phyloP scores from a whole-genome alignment of 495 filamentous ascomycete species.

The Lasiosphaeria miniovina region DNA sequence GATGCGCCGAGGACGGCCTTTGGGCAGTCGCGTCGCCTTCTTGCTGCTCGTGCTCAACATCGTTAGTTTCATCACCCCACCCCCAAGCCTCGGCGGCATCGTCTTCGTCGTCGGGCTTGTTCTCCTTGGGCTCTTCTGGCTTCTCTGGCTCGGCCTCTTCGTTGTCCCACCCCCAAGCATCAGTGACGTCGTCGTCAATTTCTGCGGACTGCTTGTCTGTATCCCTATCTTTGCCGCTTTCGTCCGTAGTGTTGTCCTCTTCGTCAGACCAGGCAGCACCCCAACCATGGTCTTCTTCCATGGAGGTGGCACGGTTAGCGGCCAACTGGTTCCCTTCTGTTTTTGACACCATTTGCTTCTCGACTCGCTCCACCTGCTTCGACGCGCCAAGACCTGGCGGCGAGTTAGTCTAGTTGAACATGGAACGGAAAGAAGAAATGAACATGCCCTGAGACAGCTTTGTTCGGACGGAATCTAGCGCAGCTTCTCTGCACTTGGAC shows the following conservation, averaged over 20 bases:
- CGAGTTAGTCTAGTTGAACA: background rate
- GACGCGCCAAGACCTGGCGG: constrained; percentile 50
- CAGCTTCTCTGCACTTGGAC: constrained; percentile 72
- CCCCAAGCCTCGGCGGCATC: constrained; percentile 66
- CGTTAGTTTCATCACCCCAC: constrained; percentile 58
- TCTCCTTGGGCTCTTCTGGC: constrained; percentile 17
- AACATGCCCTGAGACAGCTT: constrained; percentile 53
- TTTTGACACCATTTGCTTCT: constrained; percentile 72
- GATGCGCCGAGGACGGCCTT: constrained; percentile 9
- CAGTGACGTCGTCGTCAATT: constrained; percentile 50
- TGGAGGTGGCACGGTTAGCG: constrained; percentile 46
- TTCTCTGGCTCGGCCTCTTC: constrained; percentile 38
- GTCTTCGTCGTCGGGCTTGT: constrained; percentile 43
- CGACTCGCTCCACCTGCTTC: constrained; percentile 72
- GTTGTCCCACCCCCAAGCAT: constrained; percentile 62
- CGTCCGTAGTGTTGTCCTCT: constrained; percentile 37
- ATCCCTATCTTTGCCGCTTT: constrained; percentile 12
- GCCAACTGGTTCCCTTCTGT: constrained; percentile 61
- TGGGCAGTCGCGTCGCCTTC: constrained; percentile 8
- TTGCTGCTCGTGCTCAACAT: constrained; percentile 4
- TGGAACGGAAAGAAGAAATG: background rate
- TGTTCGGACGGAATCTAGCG: constrained; percentile 68
- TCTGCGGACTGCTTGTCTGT: constrained; percentile 18
- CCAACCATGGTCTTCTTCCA: constrained; percentile 66
- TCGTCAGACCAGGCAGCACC: constrained; percentile 67